Conservation (phyloP, 1,284 basidiomycete genomes). For the Moniliella sp. region DNA sequence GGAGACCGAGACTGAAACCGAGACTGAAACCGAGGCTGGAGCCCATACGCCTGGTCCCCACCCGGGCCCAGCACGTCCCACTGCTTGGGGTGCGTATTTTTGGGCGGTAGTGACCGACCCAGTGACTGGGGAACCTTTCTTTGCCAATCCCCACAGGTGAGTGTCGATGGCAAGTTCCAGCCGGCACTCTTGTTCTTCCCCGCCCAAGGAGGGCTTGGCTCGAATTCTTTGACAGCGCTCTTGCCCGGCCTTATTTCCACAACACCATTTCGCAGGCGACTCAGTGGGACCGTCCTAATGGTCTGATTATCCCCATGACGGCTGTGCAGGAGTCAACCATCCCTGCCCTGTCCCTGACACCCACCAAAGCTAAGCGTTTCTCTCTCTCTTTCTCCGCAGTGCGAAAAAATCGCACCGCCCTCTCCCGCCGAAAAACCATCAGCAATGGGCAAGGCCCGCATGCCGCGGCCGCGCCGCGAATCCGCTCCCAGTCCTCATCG, state of each 20-base stretch:
- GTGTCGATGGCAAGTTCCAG: conserved; percentile 72
- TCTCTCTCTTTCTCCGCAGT: no score
- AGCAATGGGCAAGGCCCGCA: neutral
- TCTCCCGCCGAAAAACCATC: no score
- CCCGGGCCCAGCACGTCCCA: neutral
- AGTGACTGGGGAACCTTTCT: conserved; percentile 43
- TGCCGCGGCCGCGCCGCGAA: neutral
- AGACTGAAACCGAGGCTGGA: neutral
- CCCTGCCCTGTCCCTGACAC: neutral
- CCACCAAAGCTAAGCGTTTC: conserved; percentile 3
- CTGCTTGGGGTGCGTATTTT: neutral
- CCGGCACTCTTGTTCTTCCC: conserved; percentile 69
- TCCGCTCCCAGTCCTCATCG: conserved; percentile 1
- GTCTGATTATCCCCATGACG: conserved; percentile 72
- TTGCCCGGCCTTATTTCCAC: conserved; percentile 70
- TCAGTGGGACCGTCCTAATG: conserved; percentile 63
- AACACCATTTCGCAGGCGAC: conserved; percentile 68
- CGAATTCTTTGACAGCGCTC: conserved; percentile 61
- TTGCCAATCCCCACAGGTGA: conserved; percentile 80
- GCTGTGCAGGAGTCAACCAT: conserved; percentile 48
- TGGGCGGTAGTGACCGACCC: neutral
- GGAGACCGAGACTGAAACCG: neutral
- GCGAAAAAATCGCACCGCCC: no score
- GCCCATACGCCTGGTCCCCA: neutral
- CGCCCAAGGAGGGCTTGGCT: conserved; percentile 78